phyloP scores from a whole-genome alignment of 2,329 filamentous ascomycete species.

The Cyphellophora attinorum region DNA sequence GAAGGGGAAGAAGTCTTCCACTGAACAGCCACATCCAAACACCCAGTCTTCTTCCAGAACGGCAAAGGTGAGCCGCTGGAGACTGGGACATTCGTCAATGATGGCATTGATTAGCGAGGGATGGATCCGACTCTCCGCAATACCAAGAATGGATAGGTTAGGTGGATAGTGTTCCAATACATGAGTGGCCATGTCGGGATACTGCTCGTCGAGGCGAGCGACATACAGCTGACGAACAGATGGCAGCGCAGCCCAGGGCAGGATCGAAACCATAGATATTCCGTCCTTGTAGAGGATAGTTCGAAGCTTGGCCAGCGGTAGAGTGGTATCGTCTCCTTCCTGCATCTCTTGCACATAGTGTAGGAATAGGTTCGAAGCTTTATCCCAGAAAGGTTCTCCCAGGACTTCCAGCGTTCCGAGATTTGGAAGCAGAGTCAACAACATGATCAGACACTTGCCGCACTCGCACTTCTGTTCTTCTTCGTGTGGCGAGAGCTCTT shows the following conservation, averaged over 20 bases:
- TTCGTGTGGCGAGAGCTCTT: too few relatives aligned
- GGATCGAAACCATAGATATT: neutral
- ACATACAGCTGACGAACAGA: neutral
- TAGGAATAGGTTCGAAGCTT: neutral
- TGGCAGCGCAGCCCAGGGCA: neutral
- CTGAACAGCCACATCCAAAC: too few relatives aligned
- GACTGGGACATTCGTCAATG: neutral
- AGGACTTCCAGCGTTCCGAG: neutral
- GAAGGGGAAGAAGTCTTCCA: too few relatives aligned
- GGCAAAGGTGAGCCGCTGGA: neutral
- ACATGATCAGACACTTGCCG: neutral
- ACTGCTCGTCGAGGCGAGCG: neutral
- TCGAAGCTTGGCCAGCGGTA: neutral
- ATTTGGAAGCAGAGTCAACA: neutral
- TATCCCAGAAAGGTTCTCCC: neutral
- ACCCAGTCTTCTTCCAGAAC: neutral
- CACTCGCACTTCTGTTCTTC: neutral
- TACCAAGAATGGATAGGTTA: neutral
- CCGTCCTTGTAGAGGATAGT: neutral
- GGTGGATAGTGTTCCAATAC: neutral
- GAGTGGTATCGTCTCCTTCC: neutral
- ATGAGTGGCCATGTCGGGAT: neutral
- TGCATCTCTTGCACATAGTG: neutral
- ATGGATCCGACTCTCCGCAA: neutral
- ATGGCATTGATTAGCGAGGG: neutral